Conservation (phyloP, 139 green algal genomes). For the Chlorella sp. region DNA sequence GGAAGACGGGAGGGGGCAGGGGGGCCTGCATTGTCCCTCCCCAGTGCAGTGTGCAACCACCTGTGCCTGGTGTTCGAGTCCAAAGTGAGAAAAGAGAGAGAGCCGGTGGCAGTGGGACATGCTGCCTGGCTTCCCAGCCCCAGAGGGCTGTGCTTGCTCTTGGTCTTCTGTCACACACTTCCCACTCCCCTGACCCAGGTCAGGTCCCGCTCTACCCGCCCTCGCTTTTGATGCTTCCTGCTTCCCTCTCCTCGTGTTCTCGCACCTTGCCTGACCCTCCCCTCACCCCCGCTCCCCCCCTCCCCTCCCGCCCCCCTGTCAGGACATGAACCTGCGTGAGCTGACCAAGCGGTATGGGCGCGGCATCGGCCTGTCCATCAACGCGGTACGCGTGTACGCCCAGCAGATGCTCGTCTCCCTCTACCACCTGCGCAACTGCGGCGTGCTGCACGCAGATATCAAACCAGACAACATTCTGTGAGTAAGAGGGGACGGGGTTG, state of each 20-base stretch:
- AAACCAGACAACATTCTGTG: conserved; percentile 99
- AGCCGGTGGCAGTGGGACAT: no score
- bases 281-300: neutral
- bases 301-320: neutral
- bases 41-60: neutral
- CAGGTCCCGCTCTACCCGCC: no score
- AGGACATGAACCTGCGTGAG: conserved; percentile 92
- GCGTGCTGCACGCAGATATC: conserved; percentile 98
- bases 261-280: no score
- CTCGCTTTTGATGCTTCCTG: no score
- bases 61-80: neutral
- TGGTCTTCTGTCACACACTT: no score
- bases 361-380: conserved; percentile 93
- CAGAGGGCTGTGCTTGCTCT: no score
- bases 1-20: neutral
- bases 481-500: neutral
- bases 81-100: no score
- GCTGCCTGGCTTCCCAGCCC: no score
- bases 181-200: no score
- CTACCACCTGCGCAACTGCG: conserved; percentile 83
- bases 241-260: neutral
- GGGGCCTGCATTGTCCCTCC: no score
- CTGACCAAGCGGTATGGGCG: conserved; percentile 97
- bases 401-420: conserved; percentile 95
- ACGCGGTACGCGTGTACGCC: conserved; percentile 90